Evolutionary conservation across 306 rosid species (phyloP).

Genomic region (Cyamopsis tetragonoloba): DNA sequence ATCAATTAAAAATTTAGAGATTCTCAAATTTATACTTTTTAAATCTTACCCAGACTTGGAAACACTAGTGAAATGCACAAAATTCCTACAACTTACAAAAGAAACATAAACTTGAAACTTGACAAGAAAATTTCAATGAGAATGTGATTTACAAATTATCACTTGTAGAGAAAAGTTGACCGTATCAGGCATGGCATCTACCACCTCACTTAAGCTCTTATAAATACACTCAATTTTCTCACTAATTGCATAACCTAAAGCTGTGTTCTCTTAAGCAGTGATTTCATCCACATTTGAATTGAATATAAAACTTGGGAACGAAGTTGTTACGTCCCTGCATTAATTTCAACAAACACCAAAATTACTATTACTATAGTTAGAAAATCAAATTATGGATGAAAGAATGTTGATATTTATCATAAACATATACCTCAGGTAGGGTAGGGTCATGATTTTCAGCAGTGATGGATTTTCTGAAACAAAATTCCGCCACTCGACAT

Average conservation of each 20-base stretch:
- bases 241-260: slow-evolving; percentile 33
- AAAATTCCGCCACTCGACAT: slow-evolving; percentile 60
- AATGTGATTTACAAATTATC: slow-evolving; percentile 42
- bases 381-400: background rate
- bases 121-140: slow-evolving; percentile 21
- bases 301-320: slow-evolving; percentile 95
- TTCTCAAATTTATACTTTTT: too few species aligned
- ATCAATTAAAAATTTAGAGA: too few species aligned
- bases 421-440: slow-evolving; percentile 67
- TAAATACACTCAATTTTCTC: slow-evolving; percentile 15
- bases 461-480: slow-evolving; percentile 82
- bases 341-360: slow-evolving; percentile 11
- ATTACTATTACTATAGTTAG: background rate
- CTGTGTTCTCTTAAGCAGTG: slow-evolving; percentile 47
- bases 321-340: slow-evolving; percentile 92
- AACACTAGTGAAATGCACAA: too few species aligned
- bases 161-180: slow-evolving; percentile 14
- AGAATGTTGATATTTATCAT: background rate
- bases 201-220: background rate
- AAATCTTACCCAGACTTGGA: too few species aligned
- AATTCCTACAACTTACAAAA: too few species aligned
- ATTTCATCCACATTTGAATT: slow-evolving; percentile 88
- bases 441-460: slow-evolving; percentile 86
- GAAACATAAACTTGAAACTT: background rate
- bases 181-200: background rate